These are phyloP conservation scores for Fomitopsis schrenkii DNA, from an alignment of 1,284 basidiomycete species.

Conservation along the genomic window DNA sequence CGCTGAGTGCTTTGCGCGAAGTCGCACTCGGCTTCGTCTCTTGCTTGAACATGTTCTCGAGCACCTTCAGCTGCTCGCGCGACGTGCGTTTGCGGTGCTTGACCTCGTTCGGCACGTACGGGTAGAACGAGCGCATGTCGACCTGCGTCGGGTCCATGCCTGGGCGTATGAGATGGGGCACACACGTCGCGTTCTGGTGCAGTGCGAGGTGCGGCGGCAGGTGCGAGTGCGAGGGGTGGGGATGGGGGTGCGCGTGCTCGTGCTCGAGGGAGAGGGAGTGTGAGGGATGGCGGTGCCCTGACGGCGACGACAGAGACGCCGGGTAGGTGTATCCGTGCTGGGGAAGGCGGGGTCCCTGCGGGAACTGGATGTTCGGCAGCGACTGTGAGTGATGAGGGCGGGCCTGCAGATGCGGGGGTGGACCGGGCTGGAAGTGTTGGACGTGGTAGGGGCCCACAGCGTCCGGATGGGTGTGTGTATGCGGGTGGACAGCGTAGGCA, in stretches of 20 bases:
- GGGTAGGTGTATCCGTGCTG: not conserved
- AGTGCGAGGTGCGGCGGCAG: conserved; percentile 12
- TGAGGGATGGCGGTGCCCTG: conserved; percentile 9
- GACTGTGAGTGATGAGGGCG: not conserved
- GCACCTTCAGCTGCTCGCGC: conserved; percentile 76
- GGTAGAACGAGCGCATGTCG: conserved; percentile 72
- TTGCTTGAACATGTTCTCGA: conserved; percentile 80
- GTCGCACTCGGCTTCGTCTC: conserved; percentile 89
- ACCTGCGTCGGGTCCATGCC: conserved; percentile 57
- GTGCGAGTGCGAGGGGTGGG: conserved; percentile 13
- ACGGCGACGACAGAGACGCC: not conserved
- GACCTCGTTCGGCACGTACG: conserved; percentile 86
- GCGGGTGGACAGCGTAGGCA: not conserved
- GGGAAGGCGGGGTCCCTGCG: conserved; percentile 2
- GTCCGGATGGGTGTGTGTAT: not conserved
- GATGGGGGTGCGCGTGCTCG: conserved; percentile 13
- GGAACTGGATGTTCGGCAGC: conserved; percentile 8
- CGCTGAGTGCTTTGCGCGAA: conserved; percentile 74
- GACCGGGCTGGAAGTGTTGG: not conserved
- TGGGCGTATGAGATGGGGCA: conserved; percentile 42
- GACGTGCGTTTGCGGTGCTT: conserved; percentile 88
- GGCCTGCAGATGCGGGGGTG: not conserved
- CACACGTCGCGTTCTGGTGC: conserved; percentile 32
- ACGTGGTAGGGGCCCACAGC: not conserved
- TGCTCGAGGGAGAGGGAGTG: conserved; percentile 14